phyloP scores from a whole-genome alignment of 2,329 filamentous ascomycete genomes.

The Gaeumannomyces tritici region DNA sequence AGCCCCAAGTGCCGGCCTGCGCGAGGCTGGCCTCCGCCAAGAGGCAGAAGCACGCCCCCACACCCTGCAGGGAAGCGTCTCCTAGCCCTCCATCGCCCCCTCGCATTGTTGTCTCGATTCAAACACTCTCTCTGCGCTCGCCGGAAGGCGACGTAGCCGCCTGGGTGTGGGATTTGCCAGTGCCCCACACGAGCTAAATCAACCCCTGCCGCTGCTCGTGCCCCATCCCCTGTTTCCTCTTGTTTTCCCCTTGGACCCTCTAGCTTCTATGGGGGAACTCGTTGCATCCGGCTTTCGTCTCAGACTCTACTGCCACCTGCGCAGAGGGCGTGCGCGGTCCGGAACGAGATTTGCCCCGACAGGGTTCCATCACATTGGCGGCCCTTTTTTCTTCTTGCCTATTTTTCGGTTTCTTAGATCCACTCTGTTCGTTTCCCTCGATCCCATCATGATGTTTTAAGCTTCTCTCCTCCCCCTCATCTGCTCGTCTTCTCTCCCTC shows the following conservation, averaged over 20 bases:
- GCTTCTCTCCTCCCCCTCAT: constrained; percentile 11
- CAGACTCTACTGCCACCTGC: neutral
- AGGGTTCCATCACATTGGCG: neutral
- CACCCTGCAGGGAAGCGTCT: neutral
- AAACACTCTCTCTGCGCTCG: neutral
- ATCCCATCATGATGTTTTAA: constrained; percentile 16
- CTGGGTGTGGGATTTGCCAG: constrained; percentile 1
- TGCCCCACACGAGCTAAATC: constrained; percentile 2
- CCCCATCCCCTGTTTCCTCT: neutral
- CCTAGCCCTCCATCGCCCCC: neutral
- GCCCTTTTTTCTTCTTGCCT: constrained; percentile 1
- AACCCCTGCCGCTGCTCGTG: neutral
- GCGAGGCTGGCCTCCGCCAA: too few species aligned
- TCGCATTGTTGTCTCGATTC: constrained; percentile 1
- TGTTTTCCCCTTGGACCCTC: neutral
- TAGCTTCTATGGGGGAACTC: neutral
- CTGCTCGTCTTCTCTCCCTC: constrained; percentile 13
- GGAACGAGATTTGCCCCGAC: neutral
- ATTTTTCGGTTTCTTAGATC: neutral
- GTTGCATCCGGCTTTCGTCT: constrained; percentile 4
- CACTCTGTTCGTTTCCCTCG: constrained; percentile 5
- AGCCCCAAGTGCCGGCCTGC: neutral
- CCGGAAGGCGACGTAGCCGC: constrained; percentile 3
- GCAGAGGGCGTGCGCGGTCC: neutral
- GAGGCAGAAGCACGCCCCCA: too few species aligned